Evolutionary conservation across 73 alveolate genomes (phyloP), one percentile per base, ranked within the genome.

Genomic region (Paramecium octaurelia): DNA sequence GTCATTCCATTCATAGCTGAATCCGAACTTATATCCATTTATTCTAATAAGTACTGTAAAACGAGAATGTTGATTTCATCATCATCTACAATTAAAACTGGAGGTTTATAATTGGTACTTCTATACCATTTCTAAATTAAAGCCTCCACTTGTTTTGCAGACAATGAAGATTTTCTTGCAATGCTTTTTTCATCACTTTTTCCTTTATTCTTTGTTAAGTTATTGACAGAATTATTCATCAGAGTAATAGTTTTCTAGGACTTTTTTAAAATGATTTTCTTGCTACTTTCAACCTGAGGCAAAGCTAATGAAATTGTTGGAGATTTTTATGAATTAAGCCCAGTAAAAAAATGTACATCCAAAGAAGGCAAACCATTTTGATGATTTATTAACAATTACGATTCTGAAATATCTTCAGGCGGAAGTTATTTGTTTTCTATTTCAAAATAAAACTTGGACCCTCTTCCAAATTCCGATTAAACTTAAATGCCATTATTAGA

Each of bases 401-500:
- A 42, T 40, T 80, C 76, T n/a, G 91, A 44, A 38, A 80, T 20
- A 46, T 42, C 91, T 23, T 80, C 91, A 7, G 31, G 14, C 8
- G 91, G 10, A n/a, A 14, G 43, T 44, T 80, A 20, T 18, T 80
- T 8, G 31, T 89, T 89, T 70, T 70, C 75, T 12, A 89, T 46
- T 21, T 36, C 42, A 71, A 89, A 89, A 10, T 40, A 23, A 29
- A 89, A 89, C 16, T 64, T 89, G 5, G 86, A 89, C 0, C 92
- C 91, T 20, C 21, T 21, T 40, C 75, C 75, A 5, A 70, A 70
- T 71, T 71, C 58, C n/a, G 90, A 70, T 24, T 89, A 24, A 11
- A 89, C 94, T 89, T 40, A 11, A n/a, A 73, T 71, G 0, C 92
- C 94, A n/a, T 23, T 8, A 89, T 88, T 58, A 16, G 71, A 46